Conservation (phyloP, 2,329 filamentous ascomycete genomes). For the Aspergillus sergii region DNA sequence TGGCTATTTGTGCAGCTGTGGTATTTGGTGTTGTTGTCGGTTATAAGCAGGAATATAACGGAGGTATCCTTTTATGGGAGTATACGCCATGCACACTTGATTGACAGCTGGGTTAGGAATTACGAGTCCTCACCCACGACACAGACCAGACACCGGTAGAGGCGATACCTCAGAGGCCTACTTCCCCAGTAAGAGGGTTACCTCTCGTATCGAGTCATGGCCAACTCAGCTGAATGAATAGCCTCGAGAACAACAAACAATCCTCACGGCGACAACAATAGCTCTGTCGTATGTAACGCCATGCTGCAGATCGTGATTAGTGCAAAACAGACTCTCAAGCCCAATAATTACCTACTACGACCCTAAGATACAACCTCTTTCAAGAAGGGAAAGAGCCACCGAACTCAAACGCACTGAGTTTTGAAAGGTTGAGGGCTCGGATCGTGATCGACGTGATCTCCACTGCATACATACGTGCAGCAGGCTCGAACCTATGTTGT, state of each 20-base stretch:
- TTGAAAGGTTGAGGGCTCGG: not conserved
- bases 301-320: not conserved
- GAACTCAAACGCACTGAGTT: not conserved
- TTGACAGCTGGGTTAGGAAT: not conserved
- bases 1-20: not conserved
- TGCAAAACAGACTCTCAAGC: not conserved
- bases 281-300: not conserved
- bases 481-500: conserved; percentile 9
- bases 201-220: not conserved
- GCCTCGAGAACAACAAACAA: not conserved
- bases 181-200: not conserved
- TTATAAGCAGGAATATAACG: not conserved
- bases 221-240: not conserved
- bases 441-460: conserved; percentile 21
- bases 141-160: no score
- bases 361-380: not conserved
- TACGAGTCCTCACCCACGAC: no score
- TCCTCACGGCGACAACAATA: not conserved
- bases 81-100: not conserved
- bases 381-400: not conserved
- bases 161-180: not conserved
- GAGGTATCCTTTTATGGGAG: not conserved
- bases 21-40: not conserved
- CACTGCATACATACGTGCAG: conserved; percentile 17
- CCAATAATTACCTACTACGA: conserved; percentile 3